phyloP scores from a whole-genome alignment of 495 filamentous ascomycete genomes.

The Parathielavia appendiculata region DNA sequence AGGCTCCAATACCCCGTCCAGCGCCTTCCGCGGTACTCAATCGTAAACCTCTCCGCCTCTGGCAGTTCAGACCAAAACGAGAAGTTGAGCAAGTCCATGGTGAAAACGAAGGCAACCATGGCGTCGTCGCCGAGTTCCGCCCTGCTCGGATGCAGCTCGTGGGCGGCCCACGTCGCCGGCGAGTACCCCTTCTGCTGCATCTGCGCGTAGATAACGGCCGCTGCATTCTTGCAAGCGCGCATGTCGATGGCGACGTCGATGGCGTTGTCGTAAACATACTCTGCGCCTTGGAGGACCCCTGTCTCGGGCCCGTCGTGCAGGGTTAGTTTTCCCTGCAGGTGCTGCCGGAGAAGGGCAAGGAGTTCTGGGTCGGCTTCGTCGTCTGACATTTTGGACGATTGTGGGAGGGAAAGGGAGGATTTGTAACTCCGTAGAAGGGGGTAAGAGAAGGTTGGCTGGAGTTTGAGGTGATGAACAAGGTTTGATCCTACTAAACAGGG shows the following conservation, averaged over 20 bases:
- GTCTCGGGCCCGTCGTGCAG: constrained; percentile 58
- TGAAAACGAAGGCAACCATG: constrained; percentile 87
- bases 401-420: neutral
- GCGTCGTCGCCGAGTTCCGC: constrained; percentile 61
- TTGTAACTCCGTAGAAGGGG: neutral
- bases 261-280: constrained; percentile 85
- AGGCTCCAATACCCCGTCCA: constrained; percentile 97
- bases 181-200: constrained; percentile 85
- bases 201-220: constrained; percentile 64
- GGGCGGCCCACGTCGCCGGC: constrained; percentile 75
- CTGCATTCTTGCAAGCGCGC: constrained; percentile 71
- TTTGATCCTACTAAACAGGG: neutral
- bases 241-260: constrained; percentile 87
- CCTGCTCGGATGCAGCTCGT: constrained; percentile 75
- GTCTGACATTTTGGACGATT: constrained; percentile 61
- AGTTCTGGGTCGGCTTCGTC: constrained; percentile 86
- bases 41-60: constrained; percentile 62
- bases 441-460: neutral
- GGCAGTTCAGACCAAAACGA: constrained; percentile 80
- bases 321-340: constrained; percentile 55
- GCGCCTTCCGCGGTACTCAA: constrained; percentile 70
- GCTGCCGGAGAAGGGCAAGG: constrained; percentile 77
- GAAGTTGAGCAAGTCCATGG: constrained; percentile 95
- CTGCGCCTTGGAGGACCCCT: constrained; percentile 73
- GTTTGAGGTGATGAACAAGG: neutral